Base-by-base conservation (phyloP, 208 protist species). In the Leishmania aethiopica region DNA sequence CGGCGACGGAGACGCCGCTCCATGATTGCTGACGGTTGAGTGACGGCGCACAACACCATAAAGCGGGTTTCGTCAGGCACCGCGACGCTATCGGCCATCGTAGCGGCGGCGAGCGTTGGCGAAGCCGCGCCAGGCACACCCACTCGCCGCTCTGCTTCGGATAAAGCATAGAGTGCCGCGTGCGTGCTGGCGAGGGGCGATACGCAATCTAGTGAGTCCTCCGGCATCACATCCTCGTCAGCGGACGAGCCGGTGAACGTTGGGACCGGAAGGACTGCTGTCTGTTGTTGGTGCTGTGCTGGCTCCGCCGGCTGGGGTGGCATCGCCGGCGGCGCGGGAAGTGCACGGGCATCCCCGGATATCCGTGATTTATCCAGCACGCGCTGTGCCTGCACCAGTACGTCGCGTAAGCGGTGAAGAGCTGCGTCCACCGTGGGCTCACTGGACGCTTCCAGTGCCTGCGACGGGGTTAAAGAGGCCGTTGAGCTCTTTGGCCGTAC, bases 381-480 rank as follows among this genome's bases (percentile, higher is more conserved):
- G 8, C 83, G 73, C 77, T 87, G 81, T 49, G 83, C 92, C 17
- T 88, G 60, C 47, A 74, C 70, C 55, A 95, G 83, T 7, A 86
- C 90, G 2, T 70, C 81, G 25, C 75, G 84, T 0, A 89, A 90
- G 8, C 81, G 82, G 67, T 84, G 77, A 53, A 93, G 71, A 47
- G 88, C 83, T 11, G 47, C 59, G 15, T 75, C 67, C 76, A 88
- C 69, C n/a, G 47, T 53, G 32, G 8, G n/a, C 42, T n/a, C 53
- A 6, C 15, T 32, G 4, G 72, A n/a, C 51, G 19, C 59, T 40
- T 78, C 77, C 6, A 60, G 76, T 22, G 67, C 74, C 7, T 73
- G 22, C 5, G 42, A 35, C 0, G 71, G 64, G 1, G 71, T 77
- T 13, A 28, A 47, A 11, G 79, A 51, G 32, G 62, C 25, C 4